These are phyloP conservation scores for Penicillium sp. DNA, from an alignment of 2,329 filamentous ascomycete genomes.

Conservation along the genomic window DNA sequence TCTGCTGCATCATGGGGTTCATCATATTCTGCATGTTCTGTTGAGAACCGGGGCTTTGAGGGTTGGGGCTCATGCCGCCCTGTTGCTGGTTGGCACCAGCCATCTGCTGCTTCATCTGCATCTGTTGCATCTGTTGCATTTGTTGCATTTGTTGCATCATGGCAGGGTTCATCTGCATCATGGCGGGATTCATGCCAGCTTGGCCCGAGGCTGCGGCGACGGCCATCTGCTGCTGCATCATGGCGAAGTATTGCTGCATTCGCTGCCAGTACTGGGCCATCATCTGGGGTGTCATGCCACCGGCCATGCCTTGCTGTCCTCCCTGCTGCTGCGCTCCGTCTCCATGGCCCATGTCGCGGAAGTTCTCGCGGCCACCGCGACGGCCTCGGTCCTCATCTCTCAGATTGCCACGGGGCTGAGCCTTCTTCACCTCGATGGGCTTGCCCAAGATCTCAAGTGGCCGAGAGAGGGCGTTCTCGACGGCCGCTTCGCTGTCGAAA, in stretches of 20 bases:
- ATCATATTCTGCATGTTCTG: slow-evolving; percentile 52
- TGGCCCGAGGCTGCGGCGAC: slow-evolving; percentile 42
- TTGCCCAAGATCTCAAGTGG: slow-evolving; percentile 92
- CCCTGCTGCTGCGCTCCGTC: slow-evolving; percentile 46
- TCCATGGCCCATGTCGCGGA: slow-evolving; percentile 38
- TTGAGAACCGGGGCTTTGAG: slow-evolving; percentile 49
- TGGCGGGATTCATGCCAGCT: slow-evolving; percentile 35
- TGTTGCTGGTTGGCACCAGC: slow-evolving; percentile 48
- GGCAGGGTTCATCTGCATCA: slow-evolving; percentile 70
- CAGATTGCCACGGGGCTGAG: slow-evolving; percentile 90
- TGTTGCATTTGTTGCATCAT: slow-evolving; percentile 63
- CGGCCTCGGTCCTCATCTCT: slow-evolving; percentile 76
- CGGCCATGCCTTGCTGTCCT: slow-evolving; percentile 42
- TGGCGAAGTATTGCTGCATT: slow-evolving; percentile 94
- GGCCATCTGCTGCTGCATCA: slow-evolving; percentile 91
- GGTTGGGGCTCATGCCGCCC: slow-evolving; percentile 34
- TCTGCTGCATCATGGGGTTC: slow-evolving; percentile 72
- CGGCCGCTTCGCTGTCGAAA: slow-evolving; percentile 91
- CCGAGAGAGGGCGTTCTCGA: slow-evolving; percentile 80
- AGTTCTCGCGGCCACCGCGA: slow-evolving; percentile 42
- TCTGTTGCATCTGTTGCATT: slow-evolving; percentile 58
- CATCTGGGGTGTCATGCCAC: slow-evolving; percentile 86
- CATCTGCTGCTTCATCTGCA: slow-evolving; percentile 50
- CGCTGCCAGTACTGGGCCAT: slow-evolving; percentile 98
- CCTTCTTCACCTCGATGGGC: slow-evolving; percentile 96